phyloP scores from a whole-genome alignment of 129 eudicot genomes.

The Pseudognaphalium luteoalbum region DNA sequence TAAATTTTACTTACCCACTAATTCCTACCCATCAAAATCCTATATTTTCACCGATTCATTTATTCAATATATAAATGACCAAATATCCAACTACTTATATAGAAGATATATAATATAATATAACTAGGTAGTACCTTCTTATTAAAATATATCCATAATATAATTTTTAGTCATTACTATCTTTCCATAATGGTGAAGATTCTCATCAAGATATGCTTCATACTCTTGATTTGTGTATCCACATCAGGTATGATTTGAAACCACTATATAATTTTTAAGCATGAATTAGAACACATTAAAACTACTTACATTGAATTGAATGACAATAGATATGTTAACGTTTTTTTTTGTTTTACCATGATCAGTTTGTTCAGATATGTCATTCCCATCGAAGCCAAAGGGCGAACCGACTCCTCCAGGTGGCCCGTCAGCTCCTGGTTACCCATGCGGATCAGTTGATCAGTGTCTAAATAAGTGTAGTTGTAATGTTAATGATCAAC shows the following conservation, averaged over 20 bases:
- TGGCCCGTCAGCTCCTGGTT: slow-evolving; percentile 23
- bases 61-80: too few relatives aligned
- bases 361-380: not conserved
- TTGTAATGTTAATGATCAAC: not conserved
- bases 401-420: slow-evolving; percentile 19
- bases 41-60: not conserved
- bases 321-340: not conserved
- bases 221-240: not conserved
- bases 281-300: not conserved
- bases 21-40: not conserved
- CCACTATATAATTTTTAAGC: too few relatives aligned
- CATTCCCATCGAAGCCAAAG: slow-evolving; percentile 21
- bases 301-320: not conserved
- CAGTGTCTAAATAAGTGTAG: not conserved
- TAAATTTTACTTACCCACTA: not conserved
- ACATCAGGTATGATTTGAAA: not conserved
- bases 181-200: not conserved
- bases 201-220: not conserved
- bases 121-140: not conserved
- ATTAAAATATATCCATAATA: too few relatives aligned
- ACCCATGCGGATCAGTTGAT: not conserved
- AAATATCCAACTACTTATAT: not conserved
- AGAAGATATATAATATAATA: too few relatives aligned
- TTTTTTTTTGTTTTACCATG: not conserved
- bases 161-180: not conserved